Percentiles rank a stretch among this genome's conserved stretches.
Evolutionary conservation across 495 filamentous ascomycete genomes (phyloP).

Genomic region (Xylaria flabelliformis): DNA sequence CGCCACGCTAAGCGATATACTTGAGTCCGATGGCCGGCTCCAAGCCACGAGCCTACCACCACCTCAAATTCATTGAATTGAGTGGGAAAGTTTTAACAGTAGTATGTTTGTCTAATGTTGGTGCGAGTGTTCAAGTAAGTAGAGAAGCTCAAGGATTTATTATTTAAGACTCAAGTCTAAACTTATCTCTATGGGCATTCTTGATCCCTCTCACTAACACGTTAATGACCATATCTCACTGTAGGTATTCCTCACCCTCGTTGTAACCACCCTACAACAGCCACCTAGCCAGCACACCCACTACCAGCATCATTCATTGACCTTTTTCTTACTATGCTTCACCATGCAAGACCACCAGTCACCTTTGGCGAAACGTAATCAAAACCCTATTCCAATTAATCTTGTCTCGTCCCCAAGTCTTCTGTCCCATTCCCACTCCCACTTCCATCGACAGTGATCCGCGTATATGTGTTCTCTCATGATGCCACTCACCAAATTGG

Average conservation of each 20-base stretch:
- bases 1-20: neutral
- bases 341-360: no score
- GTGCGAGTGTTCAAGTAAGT: no score
- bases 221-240: neutral
- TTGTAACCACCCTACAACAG: neutral
- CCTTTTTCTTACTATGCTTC: neutral
- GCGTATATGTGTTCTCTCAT: neutral
- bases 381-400: neutral
- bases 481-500: neutral
- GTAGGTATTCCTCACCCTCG: neutral
- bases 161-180: no score
- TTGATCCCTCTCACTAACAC: no score
- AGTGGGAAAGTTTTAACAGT: no score
- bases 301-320: neutral
- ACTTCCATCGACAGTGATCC: neutral
- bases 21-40: neutral
- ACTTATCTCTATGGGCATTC: no score
- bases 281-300: neutral
- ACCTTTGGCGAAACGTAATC: neutral
- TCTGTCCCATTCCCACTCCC: conserved; percentile 13
- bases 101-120: neutral
- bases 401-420: neutral
- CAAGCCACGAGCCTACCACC: no score
- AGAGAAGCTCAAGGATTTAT: no score
- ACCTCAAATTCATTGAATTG: no score